A percentile compares a stretch with the other conserved stretches of the same genome.
These are phyloP conservation scores for Phaeosphaeria sp. DNA, from an alignment of 2,329 filamentous ascomycete species.

Conservation along the genomic window DNA sequence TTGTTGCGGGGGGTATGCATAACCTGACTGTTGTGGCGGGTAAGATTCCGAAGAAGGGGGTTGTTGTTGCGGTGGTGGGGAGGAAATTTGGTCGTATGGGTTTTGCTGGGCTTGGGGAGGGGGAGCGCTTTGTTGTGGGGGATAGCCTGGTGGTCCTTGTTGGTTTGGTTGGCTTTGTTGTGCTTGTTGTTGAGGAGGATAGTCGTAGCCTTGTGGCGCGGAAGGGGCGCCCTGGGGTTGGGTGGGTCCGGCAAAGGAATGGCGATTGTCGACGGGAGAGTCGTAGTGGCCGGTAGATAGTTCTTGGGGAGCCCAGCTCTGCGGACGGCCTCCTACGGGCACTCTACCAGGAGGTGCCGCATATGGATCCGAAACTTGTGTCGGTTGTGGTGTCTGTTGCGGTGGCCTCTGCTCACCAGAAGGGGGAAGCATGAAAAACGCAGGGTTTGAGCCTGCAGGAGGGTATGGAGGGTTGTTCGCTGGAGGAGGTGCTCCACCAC, in stretches of 20 bases:
- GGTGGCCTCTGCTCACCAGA: slow-evolving; percentile 36
- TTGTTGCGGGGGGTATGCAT: slow-evolving; percentile 42
- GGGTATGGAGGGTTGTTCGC: slow-evolving; percentile 50
- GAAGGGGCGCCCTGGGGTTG: slow-evolving; percentile 35
- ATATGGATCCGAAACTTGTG: slow-evolving; percentile 45
- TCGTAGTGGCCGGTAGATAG: slow-evolving; percentile 55
- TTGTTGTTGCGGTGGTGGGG: slow-evolving; percentile 36
- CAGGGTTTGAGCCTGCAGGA: slow-evolving; percentile 41
- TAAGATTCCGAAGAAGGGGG: slow-evolving; percentile 36
- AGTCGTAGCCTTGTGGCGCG: slow-evolving; percentile 35
- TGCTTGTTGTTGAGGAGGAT: slow-evolving; percentile 15
- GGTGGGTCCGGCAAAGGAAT: slow-evolving; percentile 43
- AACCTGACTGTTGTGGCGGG: slow-evolving; percentile 32
- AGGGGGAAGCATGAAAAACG: slow-evolving; percentile 49
- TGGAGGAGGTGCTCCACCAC: slow-evolving; percentile 36
- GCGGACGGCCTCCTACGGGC: slow-evolving; percentile 40
- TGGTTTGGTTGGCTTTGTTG: background rate
- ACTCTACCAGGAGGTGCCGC: slow-evolving; percentile 46
- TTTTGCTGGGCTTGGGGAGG: slow-evolving; percentile 26
- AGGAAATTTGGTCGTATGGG: slow-evolving; percentile 36
- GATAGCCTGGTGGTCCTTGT: slow-evolving; percentile 29
- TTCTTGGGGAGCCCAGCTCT: slow-evolving; percentile 54
- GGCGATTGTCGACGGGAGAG: slow-evolving; percentile 54
- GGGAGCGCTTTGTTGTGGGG: slow-evolving; percentile 25
- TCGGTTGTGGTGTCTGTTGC: slow-evolving; percentile 41